phyloP scores from a whole-genome alignment of 208 protist genomes.

The Angomonas deanei region DNA sequence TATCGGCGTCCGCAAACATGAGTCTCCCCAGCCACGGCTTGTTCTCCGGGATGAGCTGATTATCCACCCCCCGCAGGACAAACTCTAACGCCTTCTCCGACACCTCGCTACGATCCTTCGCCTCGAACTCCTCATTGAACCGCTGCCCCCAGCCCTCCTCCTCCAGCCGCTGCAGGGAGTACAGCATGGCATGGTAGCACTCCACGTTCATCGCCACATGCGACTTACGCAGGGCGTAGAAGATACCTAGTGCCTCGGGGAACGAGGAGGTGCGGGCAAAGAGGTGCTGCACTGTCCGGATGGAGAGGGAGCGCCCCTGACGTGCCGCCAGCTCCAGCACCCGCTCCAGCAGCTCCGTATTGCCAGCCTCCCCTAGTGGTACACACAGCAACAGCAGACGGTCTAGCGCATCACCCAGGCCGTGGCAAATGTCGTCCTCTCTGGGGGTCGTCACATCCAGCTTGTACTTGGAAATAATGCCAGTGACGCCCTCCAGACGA shows the following conservation, averaged over 20 bases:
- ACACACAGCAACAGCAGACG: slow-evolving; percentile 79
- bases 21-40: slow-evolving; percentile 87
- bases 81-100: slow-evolving; percentile 88
- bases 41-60: slow-evolving; percentile 83
- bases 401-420: slow-evolving; percentile 81
- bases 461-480: slow-evolving; percentile 45
- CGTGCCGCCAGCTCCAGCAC: slow-evolving; percentile 54
- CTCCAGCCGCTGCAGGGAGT: slow-evolving; percentile 84
- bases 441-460: slow-evolving; percentile 49
- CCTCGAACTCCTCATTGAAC: slow-evolving; percentile 63
- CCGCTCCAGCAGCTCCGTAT: slow-evolving; percentile 45
- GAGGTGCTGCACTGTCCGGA: slow-evolving; percentile 84
- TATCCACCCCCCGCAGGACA: slow-evolving; percentile 72
- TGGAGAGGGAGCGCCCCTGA: slow-evolving; percentile 58
- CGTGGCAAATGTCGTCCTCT: slow-evolving; percentile 70
- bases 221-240: slow-evolving; percentile 76
- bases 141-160: slow-evolving; percentile 84
- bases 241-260: slow-evolving; percentile 77
- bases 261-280: slow-evolving; percentile 75
- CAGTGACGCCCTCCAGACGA: neutral
- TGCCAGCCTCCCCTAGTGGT: slow-evolving; percentile 31
- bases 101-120: slow-evolving; percentile 17
- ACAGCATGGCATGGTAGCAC: slow-evolving; percentile 89
- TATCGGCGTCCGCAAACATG: slow-evolving; percentile 78
- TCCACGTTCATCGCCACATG: slow-evolving; percentile 88